Conservation (phyloP, 352 stramenopile genomes). For the Plasmopara viticola region DNA sequence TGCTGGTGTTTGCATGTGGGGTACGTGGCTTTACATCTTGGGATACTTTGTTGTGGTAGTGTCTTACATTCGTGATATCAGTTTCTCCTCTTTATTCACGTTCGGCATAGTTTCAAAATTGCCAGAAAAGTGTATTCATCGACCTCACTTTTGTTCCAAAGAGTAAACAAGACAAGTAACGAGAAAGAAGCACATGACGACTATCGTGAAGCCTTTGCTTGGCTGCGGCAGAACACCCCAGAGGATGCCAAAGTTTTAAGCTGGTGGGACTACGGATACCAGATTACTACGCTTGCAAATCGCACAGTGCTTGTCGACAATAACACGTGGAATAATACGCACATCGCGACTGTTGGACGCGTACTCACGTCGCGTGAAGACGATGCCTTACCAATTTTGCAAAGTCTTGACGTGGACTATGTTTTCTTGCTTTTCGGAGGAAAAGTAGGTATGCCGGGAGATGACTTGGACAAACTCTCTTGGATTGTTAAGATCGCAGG, state of each 20-base stretch:
- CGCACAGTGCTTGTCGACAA: constrained; percentile 90
- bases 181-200: constrained; percentile 55
- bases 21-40: constrained; percentile 29
- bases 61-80: constrained; percentile 9
- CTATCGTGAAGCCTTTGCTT: constrained; percentile 79
- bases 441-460: constrained; percentile 55
- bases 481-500: constrained; percentile 91
- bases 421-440: constrained; percentile 75
- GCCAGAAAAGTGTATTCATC: constrained; percentile 74
- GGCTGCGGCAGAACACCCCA: constrained; percentile 67
- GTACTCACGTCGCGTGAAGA: constrained; percentile 67
- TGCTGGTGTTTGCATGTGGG: constrained; percentile 51
- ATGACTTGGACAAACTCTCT: constrained; percentile 92
- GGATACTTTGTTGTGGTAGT: neutral
- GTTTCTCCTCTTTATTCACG: constrained; percentile 64
- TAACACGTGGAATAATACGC: constrained; percentile 97
- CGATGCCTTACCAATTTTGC: constrained; percentile 59
- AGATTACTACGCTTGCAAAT: constrained; percentile 76
- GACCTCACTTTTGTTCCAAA: constrained; percentile 66
- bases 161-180: constrained; percentile 43
- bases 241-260: constrained; percentile 63
- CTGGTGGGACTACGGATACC: constrained; percentile 88
- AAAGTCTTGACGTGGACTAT: constrained; percentile 76
- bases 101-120: constrained; percentile 52
- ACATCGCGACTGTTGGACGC: constrained; percentile 92